Conservation (phyloP, 2,329 filamentous ascomycete genomes). For the Teratosphaeriaceae sp. region DNA sequence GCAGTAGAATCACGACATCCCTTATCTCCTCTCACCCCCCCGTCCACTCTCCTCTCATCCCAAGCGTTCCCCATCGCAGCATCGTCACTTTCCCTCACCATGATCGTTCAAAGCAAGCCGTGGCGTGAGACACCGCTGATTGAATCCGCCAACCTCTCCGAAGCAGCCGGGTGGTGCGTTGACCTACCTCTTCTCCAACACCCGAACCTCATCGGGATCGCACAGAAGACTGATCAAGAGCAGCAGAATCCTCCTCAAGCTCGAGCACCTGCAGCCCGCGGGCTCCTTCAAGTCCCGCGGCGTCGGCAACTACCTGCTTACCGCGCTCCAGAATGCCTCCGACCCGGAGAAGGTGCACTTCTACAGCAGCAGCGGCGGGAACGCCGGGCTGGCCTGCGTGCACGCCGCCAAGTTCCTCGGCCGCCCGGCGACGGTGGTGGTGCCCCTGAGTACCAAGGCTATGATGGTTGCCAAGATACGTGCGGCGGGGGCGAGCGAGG, state of each 20-base stretch:
- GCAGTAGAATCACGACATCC: too few relatives aligned
- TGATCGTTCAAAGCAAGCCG: slow-evolving; percentile 34
- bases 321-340: slow-evolving; percentile 35
- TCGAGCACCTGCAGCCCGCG: slow-evolving; percentile 77
- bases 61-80: not conserved
- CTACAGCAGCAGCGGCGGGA: slow-evolving; percentile 74
- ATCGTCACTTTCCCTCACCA: not conserved
- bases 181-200: slow-evolving; percentile 1
- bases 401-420: slow-evolving; percentile 60
- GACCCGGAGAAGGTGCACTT: slow-evolving; percentile 50
- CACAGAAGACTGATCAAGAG: slow-evolving; percentile 26
- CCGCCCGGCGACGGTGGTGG: slow-evolving; percentile 66
- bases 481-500: slow-evolving; percentile 58
- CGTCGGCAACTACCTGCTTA: slow-evolving; percentile 64
- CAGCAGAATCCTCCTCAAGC: slow-evolving; percentile 75
- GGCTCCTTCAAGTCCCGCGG: slow-evolving; percentile 79
- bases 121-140: slow-evolving; percentile 69
- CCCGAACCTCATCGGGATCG: too few relatives aligned
- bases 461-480: slow-evolving; percentile 67
- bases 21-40: not conserved
- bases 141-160: slow-evolving; percentile 59
- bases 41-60: not conserved
- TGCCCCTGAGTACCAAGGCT: slow-evolving; percentile 58
- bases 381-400: slow-evolving; percentile 77
- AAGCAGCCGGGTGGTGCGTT: slow-evolving; percentile 63